These are phyloP conservation scores for Pueraria montana DNA, from an alignment of 306 rosid genomes.

Conservation along the genomic window DNA sequence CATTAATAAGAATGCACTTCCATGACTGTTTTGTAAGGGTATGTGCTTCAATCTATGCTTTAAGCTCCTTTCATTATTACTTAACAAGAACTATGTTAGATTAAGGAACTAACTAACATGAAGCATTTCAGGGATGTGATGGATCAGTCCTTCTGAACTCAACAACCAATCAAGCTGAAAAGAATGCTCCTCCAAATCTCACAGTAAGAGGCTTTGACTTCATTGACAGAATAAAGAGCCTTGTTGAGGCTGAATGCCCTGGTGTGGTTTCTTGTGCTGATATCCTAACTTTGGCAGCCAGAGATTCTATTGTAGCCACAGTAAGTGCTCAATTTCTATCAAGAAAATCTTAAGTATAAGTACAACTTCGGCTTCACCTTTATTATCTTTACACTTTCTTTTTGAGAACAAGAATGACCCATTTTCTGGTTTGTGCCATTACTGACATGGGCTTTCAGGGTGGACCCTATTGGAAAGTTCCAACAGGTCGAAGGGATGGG, in stretches of 20 bases:
- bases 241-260: constrained; percentile 87
- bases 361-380: constrained; percentile 6
- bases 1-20: constrained; percentile 90
- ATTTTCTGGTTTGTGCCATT: constrained; percentile 31
- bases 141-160: constrained; percentile 87
- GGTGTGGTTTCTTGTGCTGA: constrained; percentile 92
- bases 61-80: not conserved
- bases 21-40: constrained; percentile 98
- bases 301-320: constrained; percentile 79
- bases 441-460: constrained; percentile 64
- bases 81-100: not conserved
- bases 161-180: constrained; percentile 72
- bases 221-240: constrained; percentile 85
- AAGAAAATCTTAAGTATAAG: not conserved
- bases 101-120: constrained; percentile 15
- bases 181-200: constrained; percentile 72
- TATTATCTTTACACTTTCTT: not conserved
- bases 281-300: constrained; percentile 68
- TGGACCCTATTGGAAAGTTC: constrained; percentile 95
- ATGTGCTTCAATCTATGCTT: not conserved
- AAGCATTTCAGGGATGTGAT: constrained; percentile 81
- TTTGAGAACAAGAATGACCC: constrained; percentile 7
- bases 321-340: constrained; percentile 57
- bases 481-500: constrained; percentile 97
- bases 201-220: constrained; percentile 87